phyloP scores from a whole-genome alignment of 495 filamentous ascomycete species.

The Ramalina peruviana region DNA sequence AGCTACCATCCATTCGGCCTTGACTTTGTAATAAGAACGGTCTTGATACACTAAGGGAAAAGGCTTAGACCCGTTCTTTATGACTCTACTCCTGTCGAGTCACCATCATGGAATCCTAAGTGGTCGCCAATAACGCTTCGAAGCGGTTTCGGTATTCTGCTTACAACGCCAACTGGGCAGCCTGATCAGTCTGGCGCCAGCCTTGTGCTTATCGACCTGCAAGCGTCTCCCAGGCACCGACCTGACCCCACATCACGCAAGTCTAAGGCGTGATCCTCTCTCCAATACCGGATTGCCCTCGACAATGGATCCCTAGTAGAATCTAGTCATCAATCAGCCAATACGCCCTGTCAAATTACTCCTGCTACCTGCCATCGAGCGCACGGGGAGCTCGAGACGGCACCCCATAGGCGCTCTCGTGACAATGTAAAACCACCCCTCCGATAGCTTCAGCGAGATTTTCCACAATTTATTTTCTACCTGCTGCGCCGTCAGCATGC shows the following conservation, averaged over 20 bases:
- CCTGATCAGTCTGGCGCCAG: slow-evolving; percentile 3
- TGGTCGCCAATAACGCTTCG: slow-evolving; percentile 7
- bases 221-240: slow-evolving; percentile 10
- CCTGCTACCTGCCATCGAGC: too few relatives aligned
- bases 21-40: too few relatives aligned
- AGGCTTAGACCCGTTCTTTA: too few relatives aligned
- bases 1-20: too few relatives aligned
- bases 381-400: too few relatives aligned
- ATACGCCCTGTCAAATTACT: too few relatives aligned
- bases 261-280: neutral
- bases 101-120: slow-evolving; percentile 5
- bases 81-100: neutral
- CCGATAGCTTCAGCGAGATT: neutral
- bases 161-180: slow-evolving; percentile 12
- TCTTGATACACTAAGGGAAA: too few relatives aligned
- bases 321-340: too few relatives aligned
- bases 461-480: neutral
- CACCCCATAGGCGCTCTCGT: too few relatives aligned
- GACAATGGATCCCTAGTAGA: slow-evolving; percentile 5
- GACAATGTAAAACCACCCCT: too few relatives aligned
- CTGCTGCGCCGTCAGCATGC: slow-evolving; percentile 37
- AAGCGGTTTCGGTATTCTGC: slow-evolving; percentile 17
- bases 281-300: neutral
- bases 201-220: slow-evolving; percentile 8
- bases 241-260: slow-evolving; percentile 4